phyloP scores from a whole-genome alignment of 2,329 filamentous ascomycete species.

The Epichloe coenophiala region DNA sequence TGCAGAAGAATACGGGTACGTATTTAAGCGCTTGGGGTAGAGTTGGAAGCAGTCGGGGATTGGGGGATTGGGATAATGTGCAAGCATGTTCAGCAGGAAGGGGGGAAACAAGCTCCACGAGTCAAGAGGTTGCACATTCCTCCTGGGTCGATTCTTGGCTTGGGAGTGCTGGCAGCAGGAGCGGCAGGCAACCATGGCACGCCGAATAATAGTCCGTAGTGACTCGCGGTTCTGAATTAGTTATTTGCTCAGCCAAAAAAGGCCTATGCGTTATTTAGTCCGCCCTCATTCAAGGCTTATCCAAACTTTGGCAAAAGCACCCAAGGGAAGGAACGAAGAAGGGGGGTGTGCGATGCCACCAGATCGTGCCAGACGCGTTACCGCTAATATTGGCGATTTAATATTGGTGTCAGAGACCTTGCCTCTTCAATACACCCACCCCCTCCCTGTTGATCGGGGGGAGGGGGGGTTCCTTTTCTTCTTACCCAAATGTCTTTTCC shows the following conservation, averaged over 20 bases:
- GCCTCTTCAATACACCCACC: not conserved
- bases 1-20: not conserved
- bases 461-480: not conserved
- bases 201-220: not conserved
- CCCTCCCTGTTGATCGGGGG: not conserved
- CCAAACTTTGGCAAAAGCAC: not conserved
- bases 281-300: not conserved
- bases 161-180: not conserved
- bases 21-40: not conserved
- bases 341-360: not conserved
- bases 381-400: not conserved
- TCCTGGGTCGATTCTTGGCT: not conserved
- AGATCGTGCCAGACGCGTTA: not conserved
- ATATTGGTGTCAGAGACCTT: not conserved
- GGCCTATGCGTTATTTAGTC: not conserved
- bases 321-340: not conserved
- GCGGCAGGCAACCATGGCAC: not conserved
- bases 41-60: not conserved
- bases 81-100: not conserved
- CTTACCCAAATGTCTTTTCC: not conserved
- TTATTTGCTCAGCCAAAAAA: no score
- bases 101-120: not conserved
- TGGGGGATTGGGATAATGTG: slow-evolving; percentile 1
- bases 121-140: slow-evolving; percentile 3
- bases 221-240: not conserved